A percentile compares a stretch with the other conserved stretches of the same genome.
phyloP scores from a whole-genome alignment of 1,139 yeast genomes.

The Hansenula lynferdii region DNA sequence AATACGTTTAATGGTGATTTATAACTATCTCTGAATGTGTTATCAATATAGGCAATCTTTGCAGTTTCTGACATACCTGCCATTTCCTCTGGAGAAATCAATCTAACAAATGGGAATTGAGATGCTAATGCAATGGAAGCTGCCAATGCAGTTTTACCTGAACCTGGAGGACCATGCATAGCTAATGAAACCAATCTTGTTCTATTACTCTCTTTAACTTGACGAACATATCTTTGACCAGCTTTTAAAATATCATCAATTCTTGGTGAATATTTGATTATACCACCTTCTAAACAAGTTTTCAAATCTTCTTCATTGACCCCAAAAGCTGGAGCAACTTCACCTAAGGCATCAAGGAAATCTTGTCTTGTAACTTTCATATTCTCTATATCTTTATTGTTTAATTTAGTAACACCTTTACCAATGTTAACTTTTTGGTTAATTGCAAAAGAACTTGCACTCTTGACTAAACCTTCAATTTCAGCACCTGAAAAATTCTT shows the following conservation, averaged over 20 bases:
- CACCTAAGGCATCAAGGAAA: slow-evolving; percentile 77
- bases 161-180: slow-evolving; percentile 89
- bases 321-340: slow-evolving; percentile 96
- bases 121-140: slow-evolving; percentile 83
- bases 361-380: slow-evolving; percentile 76
- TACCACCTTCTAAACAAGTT: slow-evolving; percentile 78
- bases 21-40: slow-evolving; percentile 88
- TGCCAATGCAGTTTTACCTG: slow-evolving; percentile 95
- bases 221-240: slow-evolving; percentile 74
- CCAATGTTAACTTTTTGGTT: slow-evolving; percentile 84
- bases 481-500: slow-evolving; percentile 99
- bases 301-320: slow-evolving; percentile 90
- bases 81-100: slow-evolving; percentile 84
- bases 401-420: slow-evolving; percentile 57
- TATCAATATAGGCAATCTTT: slow-evolving; percentile 82
- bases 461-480: slow-evolving; percentile 90
- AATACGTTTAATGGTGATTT: slow-evolving; percentile 87
- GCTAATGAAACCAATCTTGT: slow-evolving; percentile 81
- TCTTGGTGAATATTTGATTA: slow-evolving; percentile 67
- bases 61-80: slow-evolving; percentile 92
- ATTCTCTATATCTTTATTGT: slow-evolving; percentile 57
- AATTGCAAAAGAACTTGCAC: slow-evolving; percentile 93
- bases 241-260: slow-evolving; percentile 64
- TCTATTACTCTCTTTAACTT: slow-evolving; percentile 72
- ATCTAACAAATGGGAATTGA: slow-evolving; percentile 84